Evolutionary conservation across 2,329 filamentous ascomycete species (phyloP).

Genomic region (Alternaria burnsii): DNA sequence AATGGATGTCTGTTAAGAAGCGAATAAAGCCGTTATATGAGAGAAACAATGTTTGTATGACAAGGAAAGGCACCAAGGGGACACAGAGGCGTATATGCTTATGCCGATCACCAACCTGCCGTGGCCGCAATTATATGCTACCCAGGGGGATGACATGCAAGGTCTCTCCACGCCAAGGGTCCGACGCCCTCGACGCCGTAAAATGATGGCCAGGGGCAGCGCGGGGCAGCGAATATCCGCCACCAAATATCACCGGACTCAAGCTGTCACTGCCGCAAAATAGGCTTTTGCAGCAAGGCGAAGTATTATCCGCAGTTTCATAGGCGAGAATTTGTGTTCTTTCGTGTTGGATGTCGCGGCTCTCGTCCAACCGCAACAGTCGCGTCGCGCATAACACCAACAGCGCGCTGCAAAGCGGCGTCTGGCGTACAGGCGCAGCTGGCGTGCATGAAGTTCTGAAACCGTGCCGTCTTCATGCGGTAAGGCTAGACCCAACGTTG

Average conservation of each 20-base stretch:
- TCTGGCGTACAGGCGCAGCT: slow-evolving; percentile 12
- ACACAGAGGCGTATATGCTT: slow-evolving; percentile 27
- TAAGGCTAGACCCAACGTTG: slow-evolving; percentile 15
- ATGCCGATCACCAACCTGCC: slow-evolving; percentile 31
- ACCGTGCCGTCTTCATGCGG: slow-evolving; percentile 29
- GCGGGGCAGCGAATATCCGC: slow-evolving; percentile 31
- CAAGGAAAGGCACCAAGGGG: slow-evolving; percentile 25
- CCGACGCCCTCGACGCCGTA: slow-evolving; percentile 15
- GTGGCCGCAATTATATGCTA: slow-evolving; percentile 30
- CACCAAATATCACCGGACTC: slow-evolving; percentile 5
- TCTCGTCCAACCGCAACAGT: slow-evolving; percentile 17
- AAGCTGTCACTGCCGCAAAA: slow-evolving; percentile 14
- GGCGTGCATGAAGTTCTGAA: slow-evolving; percentile 25
- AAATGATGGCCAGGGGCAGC: slow-evolving; percentile 22
- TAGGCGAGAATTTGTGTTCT: slow-evolving; percentile 10
- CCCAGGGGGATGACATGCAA: slow-evolving; percentile 26
- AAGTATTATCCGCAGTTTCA: slow-evolving; percentile 19
- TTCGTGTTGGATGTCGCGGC: slow-evolving; percentile 9
- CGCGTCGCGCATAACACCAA: slow-evolving; percentile 12
- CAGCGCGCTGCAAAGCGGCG: slow-evolving; percentile 12
- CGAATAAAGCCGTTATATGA: slow-evolving; percentile 12
- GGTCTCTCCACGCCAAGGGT: slow-evolving; percentile 26
- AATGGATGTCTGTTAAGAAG: slow-evolving; percentile 12
- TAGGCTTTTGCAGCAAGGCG: slow-evolving; percentile 20
- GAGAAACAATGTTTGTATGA: slow-evolving; percentile 30